Base-by-base conservation (phyloP, 2,329 filamentous ascomycete genomes). In the Didymosphaeria variabile region DNA sequence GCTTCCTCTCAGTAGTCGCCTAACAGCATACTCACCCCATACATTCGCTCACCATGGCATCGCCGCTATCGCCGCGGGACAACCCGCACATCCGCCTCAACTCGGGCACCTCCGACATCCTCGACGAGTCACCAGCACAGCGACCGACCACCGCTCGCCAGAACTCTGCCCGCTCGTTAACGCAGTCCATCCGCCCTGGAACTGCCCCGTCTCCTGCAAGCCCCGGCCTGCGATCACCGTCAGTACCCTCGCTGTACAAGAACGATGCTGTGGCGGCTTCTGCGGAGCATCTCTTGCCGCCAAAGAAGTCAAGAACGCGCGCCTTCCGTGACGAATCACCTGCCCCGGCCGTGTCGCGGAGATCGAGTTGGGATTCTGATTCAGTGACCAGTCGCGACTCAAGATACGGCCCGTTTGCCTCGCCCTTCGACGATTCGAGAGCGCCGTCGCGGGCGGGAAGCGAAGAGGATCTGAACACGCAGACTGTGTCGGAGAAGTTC, bases 401-500 rank as follows among this genome's bases (percentile, higher is more conserved):
- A 63, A 80, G 84, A 69, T 81, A 75, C 66, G 26, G 69, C 55
- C 84, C 77, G 63, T 87, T 82, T 66, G 78, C 72, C 21, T 83
- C 82, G 55, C 87, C 86, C 0, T 89, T 88, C 66, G 85, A 86
- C 61, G 87, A 90, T 63, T 87, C 86, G 5, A 80, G 84, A 65
- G 82, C 84, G 13, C 84, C 85, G 2, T 90, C 87, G 53, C 79
- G 85, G 62, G 81, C 85, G 21, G 86, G 83, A n/a, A 90, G 87
- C 69, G 87, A 90, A 49, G 87, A 90, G 29, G 85, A 89, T 21
- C 55, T 91, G 56, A 91, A 90, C 70, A 91, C 89, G 0, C 89
- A 91, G 78, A 91, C 89, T 1, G 89, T 91, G 3, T 87, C 88
- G 17, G 88, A 91, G 71, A 91, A 91, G 76, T 91, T 89, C 76